Evolutionary conservation across 768 basidiomycete species (phyloP).

Genomic region (Pleurotus citrinopileatus): DNA sequence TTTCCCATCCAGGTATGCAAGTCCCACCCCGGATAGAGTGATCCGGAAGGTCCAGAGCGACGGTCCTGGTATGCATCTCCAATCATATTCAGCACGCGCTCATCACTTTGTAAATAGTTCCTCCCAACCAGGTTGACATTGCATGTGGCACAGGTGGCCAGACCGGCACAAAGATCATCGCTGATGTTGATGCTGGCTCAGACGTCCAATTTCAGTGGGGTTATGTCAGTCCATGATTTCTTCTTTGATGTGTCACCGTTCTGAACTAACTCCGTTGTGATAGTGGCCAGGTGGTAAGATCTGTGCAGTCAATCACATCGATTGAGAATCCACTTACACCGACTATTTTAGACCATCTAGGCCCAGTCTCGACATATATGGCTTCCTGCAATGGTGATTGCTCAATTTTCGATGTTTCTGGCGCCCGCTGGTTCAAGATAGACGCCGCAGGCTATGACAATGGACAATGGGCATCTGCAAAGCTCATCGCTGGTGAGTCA

Average conservation of each 20-base stretch:
- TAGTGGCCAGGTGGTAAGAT: slow-evolving; percentile 37
- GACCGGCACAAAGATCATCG: slow-evolving; percentile 30
- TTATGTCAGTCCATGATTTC: slow-evolving; percentile 29
- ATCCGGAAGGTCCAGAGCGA: slow-evolving; percentile 33
- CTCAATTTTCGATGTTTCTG: slow-evolving; percentile 31
- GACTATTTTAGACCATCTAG: slow-evolving; percentile 37
- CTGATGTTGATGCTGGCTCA: slow-evolving; percentile 37
- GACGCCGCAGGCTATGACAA: slow-evolving; percentile 42
- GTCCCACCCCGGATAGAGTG: slow-evolving; percentile 23
- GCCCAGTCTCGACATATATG: slow-evolving; percentile 53
- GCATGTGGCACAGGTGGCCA: slow-evolving; percentile 43
- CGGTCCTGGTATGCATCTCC: slow-evolving; percentile 25
- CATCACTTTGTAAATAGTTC: slow-evolving; percentile 8
- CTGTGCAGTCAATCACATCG: neutral
- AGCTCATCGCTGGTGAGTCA: slow-evolving; percentile 37
- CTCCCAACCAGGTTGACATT: slow-evolving; percentile 30
- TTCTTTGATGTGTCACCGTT: neutral
- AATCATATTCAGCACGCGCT: neutral
- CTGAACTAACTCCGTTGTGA: neutral
- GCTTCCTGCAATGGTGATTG: slow-evolving; percentile 46
- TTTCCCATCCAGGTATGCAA: slow-evolving; percentile 22
- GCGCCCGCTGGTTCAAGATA: slow-evolving; percentile 47
- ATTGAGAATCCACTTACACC: neutral
- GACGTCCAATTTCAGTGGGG: slow-evolving; percentile 41
- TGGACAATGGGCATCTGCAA: slow-evolving; percentile 39